Evolutionary conservation across 192 early-diverging fungal genomes (phyloP).

Genomic region (Lunasporangiospora selenospora): DNA sequence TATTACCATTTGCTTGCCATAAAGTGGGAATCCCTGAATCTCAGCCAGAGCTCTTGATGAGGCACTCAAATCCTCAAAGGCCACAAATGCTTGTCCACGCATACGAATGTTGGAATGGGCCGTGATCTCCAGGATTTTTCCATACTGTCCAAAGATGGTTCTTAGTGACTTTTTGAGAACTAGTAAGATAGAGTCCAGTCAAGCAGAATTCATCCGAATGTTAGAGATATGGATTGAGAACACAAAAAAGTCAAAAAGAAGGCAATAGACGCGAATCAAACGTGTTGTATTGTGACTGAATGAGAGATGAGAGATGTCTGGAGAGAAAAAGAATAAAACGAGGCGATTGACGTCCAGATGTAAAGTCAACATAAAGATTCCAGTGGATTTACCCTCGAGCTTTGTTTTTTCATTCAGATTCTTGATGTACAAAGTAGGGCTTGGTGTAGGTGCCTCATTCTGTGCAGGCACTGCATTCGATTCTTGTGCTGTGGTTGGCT

Average conservation of each 20-base stretch:
- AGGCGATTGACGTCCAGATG: too few species aligned
- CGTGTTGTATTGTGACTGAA: background rate
- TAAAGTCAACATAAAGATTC: too few species aligned
- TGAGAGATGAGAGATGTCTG: too few species aligned
- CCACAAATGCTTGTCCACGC: conserved; percentile 96
- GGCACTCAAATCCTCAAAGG: conserved; percentile 73
- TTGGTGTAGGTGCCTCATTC: conserved; percentile 67
- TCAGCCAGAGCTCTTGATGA: conserved; percentile 82
- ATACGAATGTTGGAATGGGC: conserved; percentile 81
- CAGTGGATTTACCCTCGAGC: conserved; percentile 65
- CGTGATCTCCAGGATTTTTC: conserved; percentile 82
- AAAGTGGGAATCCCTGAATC: conserved; percentile 85
- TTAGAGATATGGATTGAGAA: background rate
- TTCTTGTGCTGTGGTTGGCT: background rate
- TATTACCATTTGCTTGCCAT: conserved; percentile 83
- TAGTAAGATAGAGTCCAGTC: conserved; percentile 29
- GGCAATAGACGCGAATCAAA: background rate
- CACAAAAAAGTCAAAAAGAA: conserved; percentile 1
- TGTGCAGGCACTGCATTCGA: conserved; percentile 25
- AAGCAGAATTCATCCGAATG: background rate
- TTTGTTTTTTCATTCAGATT: conserved; percentile 83
- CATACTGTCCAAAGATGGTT: conserved; percentile 84
- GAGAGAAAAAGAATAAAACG: too few species aligned
- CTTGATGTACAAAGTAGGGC: conserved; percentile 80
- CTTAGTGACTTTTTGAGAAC: conserved; percentile 76